phyloP scores from a whole-genome alignment of 192 early-diverging fungal genomes.

The Martensiomyces pterosporus region DNA sequence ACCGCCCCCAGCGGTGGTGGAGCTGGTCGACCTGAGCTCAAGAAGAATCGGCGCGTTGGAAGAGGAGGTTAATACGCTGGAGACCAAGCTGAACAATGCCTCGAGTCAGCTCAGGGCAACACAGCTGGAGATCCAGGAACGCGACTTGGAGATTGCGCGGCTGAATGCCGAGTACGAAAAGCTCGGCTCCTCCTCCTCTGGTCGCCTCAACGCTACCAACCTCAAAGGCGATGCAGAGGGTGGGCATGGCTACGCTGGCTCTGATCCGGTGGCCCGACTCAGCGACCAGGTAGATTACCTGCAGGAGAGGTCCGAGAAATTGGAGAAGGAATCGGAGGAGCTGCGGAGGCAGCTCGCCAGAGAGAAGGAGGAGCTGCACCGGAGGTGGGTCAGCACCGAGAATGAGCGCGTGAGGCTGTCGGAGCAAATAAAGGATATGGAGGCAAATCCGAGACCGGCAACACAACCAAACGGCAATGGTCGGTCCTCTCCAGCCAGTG shows the following conservation, averaged over 20 bases:
- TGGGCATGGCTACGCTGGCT: neutral
- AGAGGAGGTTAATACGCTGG: constrained; percentile 30
- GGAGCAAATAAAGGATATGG: neutral
- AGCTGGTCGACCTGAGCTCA: constrained; percentile 40
- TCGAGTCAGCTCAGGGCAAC: constrained; percentile 19
- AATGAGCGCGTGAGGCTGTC: constrained; percentile 26
- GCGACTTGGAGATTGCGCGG: constrained; percentile 38
- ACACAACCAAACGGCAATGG: no score
- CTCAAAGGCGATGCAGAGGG: no score
- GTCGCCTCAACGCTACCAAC: no score
- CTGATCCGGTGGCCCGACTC: constrained; percentile 16
- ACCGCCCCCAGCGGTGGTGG: constrained; percentile 22
- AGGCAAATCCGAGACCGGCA: no score
- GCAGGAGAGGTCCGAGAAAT: constrained; percentile 35
- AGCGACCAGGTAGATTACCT: constrained; percentile 44
- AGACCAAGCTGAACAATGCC: constrained; percentile 16
- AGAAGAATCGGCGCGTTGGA: constrained; percentile 37
- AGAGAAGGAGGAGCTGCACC: constrained; percentile 36
- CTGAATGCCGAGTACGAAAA: constrained; percentile 24
- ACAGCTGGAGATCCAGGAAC: constrained; percentile 33
- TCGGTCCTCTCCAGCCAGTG: no score
- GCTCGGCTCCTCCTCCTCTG: no score
- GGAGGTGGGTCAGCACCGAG: constrained; percentile 37
- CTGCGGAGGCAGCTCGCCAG: constrained; percentile 27
- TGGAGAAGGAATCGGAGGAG: constrained; percentile 28